phyloP scores from a whole-genome alignment of 106 monocot genomes.

The Platanthera zijinensis region DNA sequence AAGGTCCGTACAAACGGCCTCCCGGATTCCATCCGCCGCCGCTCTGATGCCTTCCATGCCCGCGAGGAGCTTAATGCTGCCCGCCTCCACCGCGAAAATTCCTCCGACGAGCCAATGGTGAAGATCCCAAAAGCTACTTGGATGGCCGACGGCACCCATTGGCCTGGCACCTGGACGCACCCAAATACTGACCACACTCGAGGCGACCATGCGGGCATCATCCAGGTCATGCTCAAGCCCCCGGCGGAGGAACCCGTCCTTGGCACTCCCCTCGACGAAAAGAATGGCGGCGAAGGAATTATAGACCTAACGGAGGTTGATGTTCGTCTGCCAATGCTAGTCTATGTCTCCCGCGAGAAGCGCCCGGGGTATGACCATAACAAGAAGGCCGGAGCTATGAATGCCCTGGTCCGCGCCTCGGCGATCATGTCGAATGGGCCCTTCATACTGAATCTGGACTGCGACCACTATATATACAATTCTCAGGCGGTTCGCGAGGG shows the following conservation, averaged over 20 bases:
- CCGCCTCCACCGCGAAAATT: slow-evolving; percentile 27
- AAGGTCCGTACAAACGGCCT: slow-evolving; percentile 51
- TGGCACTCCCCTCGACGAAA: not conserved
- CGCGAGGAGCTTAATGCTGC: slow-evolving; percentile 30
- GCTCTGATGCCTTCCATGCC: slow-evolving; percentile 52
- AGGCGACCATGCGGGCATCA: slow-evolving; percentile 50
- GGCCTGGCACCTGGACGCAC: slow-evolving; percentile 32
- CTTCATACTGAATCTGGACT: slow-evolving; percentile 17
- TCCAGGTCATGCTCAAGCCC: slow-evolving; percentile 43
- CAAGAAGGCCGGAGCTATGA: slow-evolving; percentile 37
- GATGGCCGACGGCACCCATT: slow-evolving; percentile 42
- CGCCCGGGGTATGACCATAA: slow-evolving; percentile 30
- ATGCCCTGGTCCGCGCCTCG: slow-evolving; percentile 31
- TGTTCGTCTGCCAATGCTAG: slow-evolving; percentile 21
- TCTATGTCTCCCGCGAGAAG: slow-evolving; percentile 32
- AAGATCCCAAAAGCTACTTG: slow-evolving; percentile 60
- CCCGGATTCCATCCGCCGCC: slow-evolving; percentile 41
- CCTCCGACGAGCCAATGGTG: slow-evolving; percentile 14
- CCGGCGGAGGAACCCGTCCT: slow-evolving; percentile 10
- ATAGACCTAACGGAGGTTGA: slow-evolving; percentile 17
- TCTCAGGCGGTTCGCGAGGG: slow-evolving; percentile 12
- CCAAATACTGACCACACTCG: slow-evolving; percentile 30
- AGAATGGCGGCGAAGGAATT: not conserved
- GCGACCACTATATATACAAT: slow-evolving; percentile 16
- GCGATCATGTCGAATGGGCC: slow-evolving; percentile 37